Evolutionary conservation across 352 stramenopile species (phyloP).

Genomic region (Aphanomyces cochlioides): DNA sequence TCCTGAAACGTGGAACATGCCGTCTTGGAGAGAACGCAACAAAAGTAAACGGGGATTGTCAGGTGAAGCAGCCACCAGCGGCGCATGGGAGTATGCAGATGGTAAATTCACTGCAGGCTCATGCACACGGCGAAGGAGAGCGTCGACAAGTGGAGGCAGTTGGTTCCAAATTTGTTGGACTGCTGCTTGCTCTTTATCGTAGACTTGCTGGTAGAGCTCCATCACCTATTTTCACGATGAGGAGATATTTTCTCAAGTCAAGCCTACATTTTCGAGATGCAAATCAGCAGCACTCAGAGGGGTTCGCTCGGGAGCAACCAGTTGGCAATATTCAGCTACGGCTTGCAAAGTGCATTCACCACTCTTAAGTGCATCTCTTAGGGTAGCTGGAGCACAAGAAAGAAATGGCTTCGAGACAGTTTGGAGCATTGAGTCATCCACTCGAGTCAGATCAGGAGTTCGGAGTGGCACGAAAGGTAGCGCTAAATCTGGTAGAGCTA

Average conservation of each 20-base stretch:
- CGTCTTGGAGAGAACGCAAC: constrained; percentile 77
- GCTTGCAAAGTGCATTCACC: neutral
- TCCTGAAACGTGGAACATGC: constrained; percentile 73
- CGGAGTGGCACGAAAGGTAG: constrained; percentile 63
- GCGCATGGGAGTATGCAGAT: neutral
- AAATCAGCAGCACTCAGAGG: neutral
- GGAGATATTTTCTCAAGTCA: neutral
- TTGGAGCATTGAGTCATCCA: constrained; percentile 32
- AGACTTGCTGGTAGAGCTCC: constrained; percentile 10
- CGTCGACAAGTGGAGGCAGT: constrained; percentile 50
- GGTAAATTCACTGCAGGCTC: neutral
- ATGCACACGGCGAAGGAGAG: constrained; percentile 48
- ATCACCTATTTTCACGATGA: neutral
- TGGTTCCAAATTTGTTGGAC: constrained; percentile 75
- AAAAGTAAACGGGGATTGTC: constrained; percentile 42
- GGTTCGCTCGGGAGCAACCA: neutral
- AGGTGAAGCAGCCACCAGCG: neutral
- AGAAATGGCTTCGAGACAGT: constrained; percentile 30
- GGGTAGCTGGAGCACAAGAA: neutral
- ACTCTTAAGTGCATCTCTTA: constrained; percentile 2
- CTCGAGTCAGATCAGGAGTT: neutral
- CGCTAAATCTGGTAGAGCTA: constrained; percentile 68
- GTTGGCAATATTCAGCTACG: neutral
- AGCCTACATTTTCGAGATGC: neutral
- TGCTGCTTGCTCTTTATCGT: constrained; percentile 35